These are phyloP conservation scores for Microbotryum scabiosae DNA, from an alignment of 1,284 basidiomycete genomes.

Conservation along the genomic window DNA sequence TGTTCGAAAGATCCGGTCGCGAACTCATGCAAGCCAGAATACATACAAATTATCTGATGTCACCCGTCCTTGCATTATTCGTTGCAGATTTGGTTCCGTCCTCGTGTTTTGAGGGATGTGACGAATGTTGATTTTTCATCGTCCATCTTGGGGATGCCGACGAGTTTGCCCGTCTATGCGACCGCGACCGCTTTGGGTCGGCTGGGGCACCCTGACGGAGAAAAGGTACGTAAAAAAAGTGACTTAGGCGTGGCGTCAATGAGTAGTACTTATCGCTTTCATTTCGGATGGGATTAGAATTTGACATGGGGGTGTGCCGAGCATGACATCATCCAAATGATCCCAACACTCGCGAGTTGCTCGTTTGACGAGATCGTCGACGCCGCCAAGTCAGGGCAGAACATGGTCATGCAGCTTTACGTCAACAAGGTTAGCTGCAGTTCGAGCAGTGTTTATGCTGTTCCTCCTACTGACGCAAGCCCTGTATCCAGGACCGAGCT, in stretches of 20 bases:
- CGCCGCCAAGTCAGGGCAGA: conserved; percentile 60
- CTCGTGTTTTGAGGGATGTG: conserved; percentile 76
- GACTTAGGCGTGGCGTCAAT: not conserved
- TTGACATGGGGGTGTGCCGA: conserved; percentile 75
- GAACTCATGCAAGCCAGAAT: conserved; percentile 11
- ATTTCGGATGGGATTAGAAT: conserved; percentile 46
- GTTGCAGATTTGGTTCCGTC: conserved; percentile 73
- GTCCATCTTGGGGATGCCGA: conserved; percentile 56
- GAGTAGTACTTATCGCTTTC: not conserved
- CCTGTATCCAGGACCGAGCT: conserved; percentile 69
- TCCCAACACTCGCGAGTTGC: conserved; percentile 52
- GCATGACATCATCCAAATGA: conserved; percentile 80
- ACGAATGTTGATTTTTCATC: conserved; percentile 71
- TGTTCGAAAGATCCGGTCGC: conserved; percentile 44
- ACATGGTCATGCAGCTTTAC: conserved; percentile 50
- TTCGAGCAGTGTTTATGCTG: not conserved
- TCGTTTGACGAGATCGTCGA: conserved; percentile 86
- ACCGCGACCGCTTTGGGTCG: conserved; percentile 55
- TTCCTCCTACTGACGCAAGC: conserved; percentile 21
- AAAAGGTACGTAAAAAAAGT: conserved; percentile 27
- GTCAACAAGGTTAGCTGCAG: conserved; percentile 6
- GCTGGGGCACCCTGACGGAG: conserved; percentile 51
- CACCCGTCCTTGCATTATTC: no score
- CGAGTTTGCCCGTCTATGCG: conserved; percentile 56
- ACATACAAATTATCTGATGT: not conserved